phyloP scores from a whole-genome alignment of 352 stramenopile genomes.

The Pythium utonaiense region DNA sequence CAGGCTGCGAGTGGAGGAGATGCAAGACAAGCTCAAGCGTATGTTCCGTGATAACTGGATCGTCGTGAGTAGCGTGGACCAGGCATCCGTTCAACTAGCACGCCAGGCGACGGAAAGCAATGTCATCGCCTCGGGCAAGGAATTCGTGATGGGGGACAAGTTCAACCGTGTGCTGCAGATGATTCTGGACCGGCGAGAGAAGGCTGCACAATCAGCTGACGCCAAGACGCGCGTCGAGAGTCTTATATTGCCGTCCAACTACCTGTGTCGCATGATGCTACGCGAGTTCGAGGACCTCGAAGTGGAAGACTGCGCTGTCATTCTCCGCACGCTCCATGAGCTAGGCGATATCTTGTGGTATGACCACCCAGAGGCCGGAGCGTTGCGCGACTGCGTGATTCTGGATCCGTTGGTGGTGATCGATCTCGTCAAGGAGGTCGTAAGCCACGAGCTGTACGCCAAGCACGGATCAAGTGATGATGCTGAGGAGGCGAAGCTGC shows the following conservation, averaged over 20 bases:
- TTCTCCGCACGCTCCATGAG: conserved; percentile 12
- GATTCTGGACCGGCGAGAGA: not conserved
- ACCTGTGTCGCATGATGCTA: not conserved
- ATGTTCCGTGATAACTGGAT: not conserved
- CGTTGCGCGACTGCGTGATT: conserved; percentile 1
- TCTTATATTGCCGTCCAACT: not conserved
- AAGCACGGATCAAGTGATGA: too few relatives aligned
- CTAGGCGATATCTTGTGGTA: conserved; percentile 23
- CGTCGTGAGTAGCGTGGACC: not conserved
- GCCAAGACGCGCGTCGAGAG: conserved; percentile 1
- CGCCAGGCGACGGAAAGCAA: not conserved
- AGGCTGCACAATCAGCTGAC: not conserved
- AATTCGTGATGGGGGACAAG: not conserved
- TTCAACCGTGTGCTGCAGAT: not conserved
- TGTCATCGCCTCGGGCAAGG: not conserved
- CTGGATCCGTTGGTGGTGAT: conserved; percentile 27
- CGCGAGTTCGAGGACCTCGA: conserved; percentile 9
- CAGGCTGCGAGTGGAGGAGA: not conserved
- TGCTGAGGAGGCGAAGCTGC: not conserved
- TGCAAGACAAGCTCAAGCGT: not conserved
- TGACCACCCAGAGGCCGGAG: not conserved
- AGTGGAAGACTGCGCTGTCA: conserved; percentile 1
- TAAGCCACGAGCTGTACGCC: not conserved
- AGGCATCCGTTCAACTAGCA: not conserved
- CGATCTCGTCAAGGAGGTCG: conserved; percentile 4